Percentiles rank a stretch among this genome's conserved stretches.
Evolutionary conservation across 805 yeast species (phyloP).

Genomic region (Yamadazyma endophytica): DNA sequence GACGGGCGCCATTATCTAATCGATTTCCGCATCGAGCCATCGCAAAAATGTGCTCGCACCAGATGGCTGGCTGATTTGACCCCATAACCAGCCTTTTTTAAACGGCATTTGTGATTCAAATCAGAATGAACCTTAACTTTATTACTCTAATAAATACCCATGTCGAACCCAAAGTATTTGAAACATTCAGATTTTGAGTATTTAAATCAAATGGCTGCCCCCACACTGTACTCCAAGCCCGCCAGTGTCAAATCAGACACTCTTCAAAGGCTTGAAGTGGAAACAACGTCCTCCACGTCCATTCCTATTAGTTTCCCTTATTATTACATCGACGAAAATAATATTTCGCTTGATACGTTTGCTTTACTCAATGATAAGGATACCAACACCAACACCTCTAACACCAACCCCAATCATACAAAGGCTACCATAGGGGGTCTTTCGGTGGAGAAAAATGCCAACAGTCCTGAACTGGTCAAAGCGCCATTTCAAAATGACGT

Average conservation of each 20-base stretch:
- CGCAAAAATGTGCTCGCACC: too few species aligned
- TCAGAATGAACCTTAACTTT: too few species aligned
- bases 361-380: slow-evolving; percentile 13
- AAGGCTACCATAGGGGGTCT: slow-evolving; percentile 2
- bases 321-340: slow-evolving; percentile 16
- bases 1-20: too few species aligned
- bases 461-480: not conserved
- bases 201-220: not conserved
- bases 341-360: slow-evolving; percentile 24
- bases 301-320: slow-evolving; percentile 26
- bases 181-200: not conserved
- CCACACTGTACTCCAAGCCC: slow-evolving; percentile 1
- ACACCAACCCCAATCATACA: slow-evolving; percentile 1
- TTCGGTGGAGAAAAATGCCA: not conserved
- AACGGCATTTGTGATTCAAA: too few species aligned
- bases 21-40: too few species aligned
- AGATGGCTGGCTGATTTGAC: too few species aligned
- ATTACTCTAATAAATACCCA: too few species aligned
- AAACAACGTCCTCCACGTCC: slow-evolving; percentile 22
- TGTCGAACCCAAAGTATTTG: not conserved
- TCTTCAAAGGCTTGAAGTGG: slow-evolving; percentile 17
- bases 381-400: slow-evolving; percentile 1
- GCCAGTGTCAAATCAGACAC: slow-evolving; percentile 8
- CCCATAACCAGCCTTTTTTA: too few species aligned
- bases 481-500: slow-evolving; percentile 3